Base-by-base conservation (phyloP, 23 red algal genomes). In the Gracilaria gracilis region DNA sequence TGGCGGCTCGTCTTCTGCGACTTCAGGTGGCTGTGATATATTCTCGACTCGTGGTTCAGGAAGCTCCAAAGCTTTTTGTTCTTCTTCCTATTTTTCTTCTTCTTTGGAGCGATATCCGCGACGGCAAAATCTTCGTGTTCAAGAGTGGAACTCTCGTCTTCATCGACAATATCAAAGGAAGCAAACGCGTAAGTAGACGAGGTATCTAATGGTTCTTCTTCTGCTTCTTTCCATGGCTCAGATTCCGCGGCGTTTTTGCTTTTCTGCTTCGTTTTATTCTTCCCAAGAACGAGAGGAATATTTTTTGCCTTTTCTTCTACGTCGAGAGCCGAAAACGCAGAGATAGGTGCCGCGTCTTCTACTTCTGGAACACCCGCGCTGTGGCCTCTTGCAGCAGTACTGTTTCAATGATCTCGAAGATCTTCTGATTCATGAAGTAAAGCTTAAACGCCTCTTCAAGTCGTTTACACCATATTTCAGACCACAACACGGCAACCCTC, bases 401-500 rank as follows among this genome's bases (percentile, higher is more conserved):
- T 51, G 90, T 88, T 53, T 95, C 92, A 40, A 99, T 48, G 94
- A 99, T 99, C 32, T 91, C 97, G 37, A 46, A 85, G 53, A 91
- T 86, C 88, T 99, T 92, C 57, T 95, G 79, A 35, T 99, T 94
- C 27, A 95, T 90, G 54, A 96, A 99, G 57, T 96, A 96, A 27
- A 96, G 57, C 39, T 95, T 88, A 29, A 92, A 96, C 19, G 97
- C 97, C 65, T 99, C 97, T 87, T 99, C 97, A 44, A 99, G 76
- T 8, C 80, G 67, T 82, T 99, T 94, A 53, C 85, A 93, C 97
- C 97, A 99, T 82, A 95, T 92, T 80, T 99, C 97, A n/a, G 81
- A 86, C 94, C 94, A 96, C 34, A 99, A 80, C 5, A 99, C 90
- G 4, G 97, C 97, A 20, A 95, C 91, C 24, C 97, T 91, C 0